These are phyloP conservation scores for Tolypocladium tropicale DNA, from an alignment of 2,329 filamentous ascomycete genomes.

Conservation along the genomic window DNA sequence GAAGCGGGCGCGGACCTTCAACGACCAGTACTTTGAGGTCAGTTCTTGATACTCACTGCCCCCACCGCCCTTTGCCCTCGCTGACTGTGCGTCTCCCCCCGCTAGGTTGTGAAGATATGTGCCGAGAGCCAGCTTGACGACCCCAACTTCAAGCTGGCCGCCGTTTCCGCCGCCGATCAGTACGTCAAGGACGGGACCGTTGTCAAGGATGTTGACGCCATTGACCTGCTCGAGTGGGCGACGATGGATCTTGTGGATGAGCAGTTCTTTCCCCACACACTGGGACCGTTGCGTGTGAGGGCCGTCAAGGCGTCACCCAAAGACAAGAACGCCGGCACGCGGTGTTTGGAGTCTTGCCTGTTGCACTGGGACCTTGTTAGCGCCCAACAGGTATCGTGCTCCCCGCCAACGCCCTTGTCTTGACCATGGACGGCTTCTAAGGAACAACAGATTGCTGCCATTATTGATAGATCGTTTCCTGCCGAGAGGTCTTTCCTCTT, in stretches of 20 bases:
- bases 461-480: conserved; percentile 40
- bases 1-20: conserved; percentile 35
- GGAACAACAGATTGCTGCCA: conserved; percentile 38
- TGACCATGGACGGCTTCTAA: background rate
- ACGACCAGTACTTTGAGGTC: conserved; percentile 48
- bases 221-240: conserved; percentile 47
- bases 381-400: conserved; percentile 39
- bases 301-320: conserved; percentile 44
- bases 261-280: conserved; percentile 32
- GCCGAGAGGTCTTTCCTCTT: conserved; percentile 39
- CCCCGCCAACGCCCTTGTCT: background rate
- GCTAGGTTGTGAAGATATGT: conserved; percentile 34
- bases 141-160: conserved; percentile 32
- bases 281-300: conserved; percentile 39
- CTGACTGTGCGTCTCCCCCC: background rate
- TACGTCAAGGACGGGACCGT: conserved; percentile 34
- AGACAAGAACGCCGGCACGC: conserved; percentile 27
- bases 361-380: conserved; percentile 44
- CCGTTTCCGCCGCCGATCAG: conserved; percentile 32
- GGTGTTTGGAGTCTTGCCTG: conserved; percentile 42
- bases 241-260: conserved; percentile 26
- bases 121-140: conserved; percentile 44
- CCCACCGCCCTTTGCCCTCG: background rate
- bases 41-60: background rate
- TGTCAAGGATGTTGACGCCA: conserved; percentile 37